Percentiles rank a stretch among this genome's conserved stretches.
phyloP scores from a whole-genome alignment of 257 asterid species.

The Ajuga chamaepitys region DNA sequence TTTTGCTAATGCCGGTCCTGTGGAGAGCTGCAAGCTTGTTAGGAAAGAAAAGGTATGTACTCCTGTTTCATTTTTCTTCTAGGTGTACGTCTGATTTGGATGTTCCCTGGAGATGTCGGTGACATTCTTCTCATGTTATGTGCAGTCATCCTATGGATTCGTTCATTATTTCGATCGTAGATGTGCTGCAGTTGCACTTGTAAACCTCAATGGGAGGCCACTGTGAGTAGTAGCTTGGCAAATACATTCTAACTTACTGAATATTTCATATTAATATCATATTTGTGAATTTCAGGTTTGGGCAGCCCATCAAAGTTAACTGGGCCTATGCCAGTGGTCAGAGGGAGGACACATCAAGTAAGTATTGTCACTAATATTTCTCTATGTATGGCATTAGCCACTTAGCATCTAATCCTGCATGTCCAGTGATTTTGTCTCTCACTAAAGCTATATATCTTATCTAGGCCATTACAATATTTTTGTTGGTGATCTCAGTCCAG shows the following conservation, averaged over 20 bases:
- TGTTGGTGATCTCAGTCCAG: constrained; percentile 95
- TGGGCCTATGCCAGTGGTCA: constrained; percentile 94
- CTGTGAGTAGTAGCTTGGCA: constrained; percentile 39
- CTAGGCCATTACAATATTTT: constrained; percentile 83
- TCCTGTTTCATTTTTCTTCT: neutral
- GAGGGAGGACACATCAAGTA: constrained; percentile 93
- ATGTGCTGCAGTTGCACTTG: constrained; percentile 53
- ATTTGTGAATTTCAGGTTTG: constrained; percentile 55
- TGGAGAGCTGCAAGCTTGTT: constrained; percentile 81
- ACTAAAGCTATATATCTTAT: constrained; percentile 11
- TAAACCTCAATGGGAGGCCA: constrained; percentile 53
- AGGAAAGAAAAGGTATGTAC: constrained; percentile 69
- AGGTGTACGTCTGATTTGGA: neutral
- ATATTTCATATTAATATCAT: constrained; percentile 7
- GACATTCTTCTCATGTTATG: constrained; percentile 10
- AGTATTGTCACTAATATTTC: constrained; percentile 14
- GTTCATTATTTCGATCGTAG: constrained; percentile 58
- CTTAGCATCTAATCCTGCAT: neutral
- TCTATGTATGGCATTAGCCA: neutral
- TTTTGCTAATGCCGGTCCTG: constrained; percentile 73
- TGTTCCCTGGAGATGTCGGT: neutral
- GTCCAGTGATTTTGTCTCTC: neutral
- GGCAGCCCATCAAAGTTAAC: constrained; percentile 95
- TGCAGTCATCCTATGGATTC: constrained; percentile 59
- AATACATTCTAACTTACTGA: neutral